A percentile compares a stretch with the other conserved stretches of the same genome.
Conservation (phyloP, 768 basidiomycete species). For the Auricularia sp. region DNA sequence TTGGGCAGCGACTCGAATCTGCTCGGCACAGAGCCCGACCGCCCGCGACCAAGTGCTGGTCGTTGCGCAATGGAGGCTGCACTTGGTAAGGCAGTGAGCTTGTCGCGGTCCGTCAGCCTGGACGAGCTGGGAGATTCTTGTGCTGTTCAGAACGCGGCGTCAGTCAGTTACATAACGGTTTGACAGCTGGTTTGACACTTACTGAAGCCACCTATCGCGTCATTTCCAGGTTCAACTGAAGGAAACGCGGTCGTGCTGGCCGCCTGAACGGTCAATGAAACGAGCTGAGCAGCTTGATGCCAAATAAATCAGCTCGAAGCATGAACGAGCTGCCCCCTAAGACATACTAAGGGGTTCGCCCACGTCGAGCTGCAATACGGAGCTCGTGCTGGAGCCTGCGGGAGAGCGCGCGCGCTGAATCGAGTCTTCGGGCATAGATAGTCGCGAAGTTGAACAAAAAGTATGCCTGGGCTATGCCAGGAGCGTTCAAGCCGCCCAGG, state of each 20-base stretch:
- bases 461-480: neutral
- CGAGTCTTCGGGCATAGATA: neutral
- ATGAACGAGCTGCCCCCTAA: no score
- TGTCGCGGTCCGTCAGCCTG: neutral
- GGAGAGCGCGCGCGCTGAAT: neutral
- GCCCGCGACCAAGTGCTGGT: neutral
- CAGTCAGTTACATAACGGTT: neutral
- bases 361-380: neutral
- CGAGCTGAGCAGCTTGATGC: neutral
- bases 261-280: neutral
- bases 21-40: neutral
- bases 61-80: neutral
- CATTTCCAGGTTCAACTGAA: neutral
- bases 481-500: neutral
- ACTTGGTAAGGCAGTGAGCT: neutral
- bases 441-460: neutral
- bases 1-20: neutral
- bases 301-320: no score
- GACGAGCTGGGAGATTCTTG: neutral
- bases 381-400: neutral
- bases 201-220: neutral
- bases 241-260: neutral
- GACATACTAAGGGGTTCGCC: neutral
- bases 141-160: neutral
- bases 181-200: neutral